Evolutionary conservation across 176 grass and related monocot species (phyloP).

Genomic region (Stipa capillata): DNA sequence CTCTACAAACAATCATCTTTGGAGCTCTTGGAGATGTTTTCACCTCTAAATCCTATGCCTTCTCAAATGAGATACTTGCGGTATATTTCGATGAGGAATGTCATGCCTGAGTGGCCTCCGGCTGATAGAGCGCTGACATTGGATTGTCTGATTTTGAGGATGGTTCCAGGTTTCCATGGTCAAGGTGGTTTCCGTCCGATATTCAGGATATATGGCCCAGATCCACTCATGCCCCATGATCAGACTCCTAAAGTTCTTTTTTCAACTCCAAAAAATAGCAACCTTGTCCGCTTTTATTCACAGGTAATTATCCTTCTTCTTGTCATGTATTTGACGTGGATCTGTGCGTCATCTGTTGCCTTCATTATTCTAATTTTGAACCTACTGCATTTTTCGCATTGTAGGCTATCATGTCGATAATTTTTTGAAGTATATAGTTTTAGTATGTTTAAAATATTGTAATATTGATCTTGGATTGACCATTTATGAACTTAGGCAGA

Average conservation of each 20-base stretch:
- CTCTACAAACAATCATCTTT: slow-evolving; percentile 72
- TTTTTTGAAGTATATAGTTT: neutral
- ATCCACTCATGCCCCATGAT: slow-evolving; percentile 62
- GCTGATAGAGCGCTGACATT: slow-evolving; percentile 66
- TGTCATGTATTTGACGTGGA: neutral
- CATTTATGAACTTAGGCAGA: slow-evolving; percentile 64
- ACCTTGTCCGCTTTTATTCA: slow-evolving; percentile 53
- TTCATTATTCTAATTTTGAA: neutral
- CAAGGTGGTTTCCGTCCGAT: slow-evolving; percentile 71
- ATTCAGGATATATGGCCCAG: slow-evolving; percentile 85
- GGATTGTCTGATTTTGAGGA: slow-evolving; percentile 74
- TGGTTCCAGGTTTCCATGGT: slow-evolving; percentile 62
- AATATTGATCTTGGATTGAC: slow-evolving; percentile 8
- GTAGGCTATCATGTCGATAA: neutral
- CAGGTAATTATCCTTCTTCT: slow-evolving; percentile 45
- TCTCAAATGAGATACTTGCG: slow-evolving; percentile 91
- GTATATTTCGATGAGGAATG: slow-evolving; percentile 79
- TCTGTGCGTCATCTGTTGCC: neutral
- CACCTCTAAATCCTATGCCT: slow-evolving; percentile 67
- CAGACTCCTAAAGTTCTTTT: slow-evolving; percentile 79
- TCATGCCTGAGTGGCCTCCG: slow-evolving; percentile 78
- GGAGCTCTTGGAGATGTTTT: slow-evolving; percentile 68
- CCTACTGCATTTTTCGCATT: neutral
- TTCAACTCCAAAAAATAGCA: slow-evolving; percentile 76
- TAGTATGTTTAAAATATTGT: neutral